Conservation (phyloP, 805 yeast species). For the Cyberlindnera xylosilytica region DNA sequence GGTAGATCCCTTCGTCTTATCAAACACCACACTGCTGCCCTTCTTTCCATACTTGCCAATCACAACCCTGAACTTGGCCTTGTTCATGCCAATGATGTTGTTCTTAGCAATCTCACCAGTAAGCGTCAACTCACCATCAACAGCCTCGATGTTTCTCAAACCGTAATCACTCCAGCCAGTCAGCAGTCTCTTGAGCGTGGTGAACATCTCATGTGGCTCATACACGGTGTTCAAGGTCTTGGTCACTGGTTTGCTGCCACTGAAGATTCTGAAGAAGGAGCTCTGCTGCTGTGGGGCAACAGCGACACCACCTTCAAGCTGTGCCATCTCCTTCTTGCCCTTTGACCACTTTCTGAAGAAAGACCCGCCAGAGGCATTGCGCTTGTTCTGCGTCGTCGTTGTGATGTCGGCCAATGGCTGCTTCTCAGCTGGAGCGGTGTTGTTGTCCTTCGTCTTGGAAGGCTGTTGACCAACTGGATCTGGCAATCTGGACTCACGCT, state of each 20-base stretch:
- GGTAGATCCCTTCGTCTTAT: constrained; percentile 61
- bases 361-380: constrained; percentile 22
- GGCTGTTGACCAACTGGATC: too few species aligned
- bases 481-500: constrained; percentile 3
- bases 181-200: constrained; percentile 60
- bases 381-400: constrained; percentile 20
- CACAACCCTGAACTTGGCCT: constrained; percentile 59
- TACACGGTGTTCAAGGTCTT: constrained; percentile 31
- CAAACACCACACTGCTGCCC: constrained; percentile 54
- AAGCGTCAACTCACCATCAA: constrained; percentile 41
- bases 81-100: constrained; percentile 59
- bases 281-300: constrained; percentile 15
- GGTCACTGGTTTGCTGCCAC: constrained; percentile 17
- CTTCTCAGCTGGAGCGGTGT: background rate
- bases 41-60: constrained; percentile 42
- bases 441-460: background rate
- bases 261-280: constrained; percentile 33
- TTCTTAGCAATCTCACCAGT: constrained; percentile 61
- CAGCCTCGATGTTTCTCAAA: constrained; percentile 49
- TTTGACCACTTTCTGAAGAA: constrained; percentile 29
- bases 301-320: constrained; percentile 14
- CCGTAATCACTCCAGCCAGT: constrained; percentile 73
- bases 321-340: constrained; percentile 22
- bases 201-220: constrained; percentile 51
- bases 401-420: constrained; percentile 21